Evolutionary conservation across 2,329 filamentous ascomycete species (phyloP).

Genomic region (Verticillium longisporum): DNA sequence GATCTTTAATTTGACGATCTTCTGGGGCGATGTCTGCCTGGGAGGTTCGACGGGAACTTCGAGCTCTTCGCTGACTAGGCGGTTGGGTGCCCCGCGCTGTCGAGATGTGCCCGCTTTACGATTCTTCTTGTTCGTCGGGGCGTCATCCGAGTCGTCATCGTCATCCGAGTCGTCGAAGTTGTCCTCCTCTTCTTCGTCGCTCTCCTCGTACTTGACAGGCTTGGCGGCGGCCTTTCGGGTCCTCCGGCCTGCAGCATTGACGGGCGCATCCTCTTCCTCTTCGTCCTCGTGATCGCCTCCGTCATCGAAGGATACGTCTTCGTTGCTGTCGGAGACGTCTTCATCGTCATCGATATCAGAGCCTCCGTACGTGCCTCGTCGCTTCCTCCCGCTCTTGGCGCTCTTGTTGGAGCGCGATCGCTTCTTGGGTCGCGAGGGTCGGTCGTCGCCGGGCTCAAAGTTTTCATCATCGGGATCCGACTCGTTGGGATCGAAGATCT

Average conservation of each 20-base stretch:
- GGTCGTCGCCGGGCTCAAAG: constrained; percentile 49
- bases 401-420: constrained; percentile 20
- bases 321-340: constrained; percentile 45
- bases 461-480: constrained; percentile 62
- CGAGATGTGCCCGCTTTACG: background rate
- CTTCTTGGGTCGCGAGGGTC: constrained; percentile 31
- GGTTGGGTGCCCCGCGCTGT: constrained; percentile 4
- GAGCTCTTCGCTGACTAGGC: background rate
- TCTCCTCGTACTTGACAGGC: constrained; percentile 40
- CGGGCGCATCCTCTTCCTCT: constrained; percentile 29
- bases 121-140: background rate
- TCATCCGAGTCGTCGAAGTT: constrained; percentile 12
- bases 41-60: constrained; percentile 13
- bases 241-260: constrained; percentile 40
- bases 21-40: constrained; percentile 20
- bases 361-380: constrained; percentile 41
- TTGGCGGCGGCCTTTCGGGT: constrained; percentile 41
- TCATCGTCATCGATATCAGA: constrained; percentile 59
- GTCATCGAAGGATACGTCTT: constrained; percentile 40
- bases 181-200: constrained; percentile 32
- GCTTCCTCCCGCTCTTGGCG: constrained; percentile 31
- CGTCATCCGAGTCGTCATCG: constrained; percentile 5
- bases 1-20: constrained; percentile 38
- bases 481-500: constrained; percentile 56
- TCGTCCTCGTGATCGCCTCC: constrained; percentile 34